These are phyloP conservation scores for Penicillium cinerascens DNA, from an alignment of 495 filamentous ascomycete genomes.

Conservation along the genomic window DNA sequence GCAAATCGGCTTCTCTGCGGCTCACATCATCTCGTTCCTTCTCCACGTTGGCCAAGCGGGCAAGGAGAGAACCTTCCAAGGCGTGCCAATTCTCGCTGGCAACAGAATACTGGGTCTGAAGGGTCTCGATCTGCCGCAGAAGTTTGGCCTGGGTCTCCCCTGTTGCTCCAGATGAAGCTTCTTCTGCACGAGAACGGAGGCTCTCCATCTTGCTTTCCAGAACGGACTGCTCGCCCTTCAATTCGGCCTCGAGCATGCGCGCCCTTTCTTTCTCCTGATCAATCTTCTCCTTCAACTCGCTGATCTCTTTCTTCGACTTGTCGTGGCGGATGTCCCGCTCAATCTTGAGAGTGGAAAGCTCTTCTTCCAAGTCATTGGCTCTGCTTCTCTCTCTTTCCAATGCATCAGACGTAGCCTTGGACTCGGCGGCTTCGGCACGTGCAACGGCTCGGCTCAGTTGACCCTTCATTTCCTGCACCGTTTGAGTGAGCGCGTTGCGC, in stretches of 20 bases:
- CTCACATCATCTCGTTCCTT: conserved; percentile 83
- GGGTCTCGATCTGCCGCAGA: conserved; percentile 87
- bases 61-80: conserved; percentile 77
- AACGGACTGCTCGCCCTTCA: conserved; percentile 73
- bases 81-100: conserved; percentile 98
- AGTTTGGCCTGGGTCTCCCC: conserved; percentile 89
- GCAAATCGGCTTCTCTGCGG: conserved; percentile 78
- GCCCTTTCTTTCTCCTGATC: conserved; percentile 73
- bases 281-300: conserved; percentile 64
- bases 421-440: conserved; percentile 64
- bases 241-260: conserved; percentile 67
- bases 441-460: conserved; percentile 67
- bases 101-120: conserved; percentile 92
- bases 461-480: conserved; percentile 64
- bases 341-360: conserved; percentile 64
- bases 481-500: conserved; percentile 58
- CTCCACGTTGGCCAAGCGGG: conserved; percentile 71
- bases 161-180: conserved; percentile 75
- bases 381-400: conserved; percentile 66
- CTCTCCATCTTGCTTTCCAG: conserved; percentile 90
- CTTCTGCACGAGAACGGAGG: conserved; percentile 80
- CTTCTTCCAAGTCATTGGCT: conserved; percentile 66
- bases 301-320: conserved; percentile 63
- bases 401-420: conserved; percentile 61
- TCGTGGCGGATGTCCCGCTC: conserved; percentile 75